Percentiles rank a stretch among this genome's conserved stretches.
Evolutionary conservation across 2,329 filamentous ascomycete genomes (phyloP).

Genomic region (Pestalotiopsis sp.): DNA sequence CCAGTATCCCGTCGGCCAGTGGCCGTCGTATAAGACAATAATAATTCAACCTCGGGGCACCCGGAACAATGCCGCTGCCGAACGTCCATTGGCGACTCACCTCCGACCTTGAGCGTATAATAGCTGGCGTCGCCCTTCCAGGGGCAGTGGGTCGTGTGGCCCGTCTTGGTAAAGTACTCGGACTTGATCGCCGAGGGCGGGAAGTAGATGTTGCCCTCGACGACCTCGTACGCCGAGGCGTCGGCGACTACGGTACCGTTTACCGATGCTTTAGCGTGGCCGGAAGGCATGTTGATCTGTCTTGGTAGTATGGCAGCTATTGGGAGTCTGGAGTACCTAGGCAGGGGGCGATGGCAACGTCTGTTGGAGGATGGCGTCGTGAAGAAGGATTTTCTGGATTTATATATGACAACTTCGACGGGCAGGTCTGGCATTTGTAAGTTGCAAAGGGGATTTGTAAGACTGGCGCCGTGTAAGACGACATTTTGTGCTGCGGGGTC

Average conservation of each 20-base stretch:
- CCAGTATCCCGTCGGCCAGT: no score
- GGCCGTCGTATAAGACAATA: no score
- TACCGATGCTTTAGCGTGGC: conserved; percentile 45
- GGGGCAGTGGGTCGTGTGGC: conserved; percentile 50
- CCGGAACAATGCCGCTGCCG: no score
- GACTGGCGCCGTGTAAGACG: neutral
- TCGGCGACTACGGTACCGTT: conserved; percentile 53
- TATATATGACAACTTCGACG: neutral
- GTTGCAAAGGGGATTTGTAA: neutral
- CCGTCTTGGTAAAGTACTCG: conserved; percentile 46
- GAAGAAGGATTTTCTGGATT: neutral
- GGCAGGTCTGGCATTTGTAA: neutral
- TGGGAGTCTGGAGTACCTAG: neutral
- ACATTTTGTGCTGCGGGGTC: neutral
- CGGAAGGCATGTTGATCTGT: conserved; percentile 26
- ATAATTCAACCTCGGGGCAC: no score
- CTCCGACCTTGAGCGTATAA: conserved; percentile 53
- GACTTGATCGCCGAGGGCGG: conserved; percentile 47
- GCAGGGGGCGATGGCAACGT: neutral
- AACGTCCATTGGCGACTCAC: conserved; percentile 26
- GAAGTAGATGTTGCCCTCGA: conserved; percentile 63
- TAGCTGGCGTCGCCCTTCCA: conserved; percentile 63
- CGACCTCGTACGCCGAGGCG: conserved; percentile 53
- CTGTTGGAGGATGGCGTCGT: neutral
- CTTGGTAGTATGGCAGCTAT: no score